Base-by-base conservation (phyloP, 2,329 filamentous ascomycete genomes). In the Graphilbum fragrans region DNA sequence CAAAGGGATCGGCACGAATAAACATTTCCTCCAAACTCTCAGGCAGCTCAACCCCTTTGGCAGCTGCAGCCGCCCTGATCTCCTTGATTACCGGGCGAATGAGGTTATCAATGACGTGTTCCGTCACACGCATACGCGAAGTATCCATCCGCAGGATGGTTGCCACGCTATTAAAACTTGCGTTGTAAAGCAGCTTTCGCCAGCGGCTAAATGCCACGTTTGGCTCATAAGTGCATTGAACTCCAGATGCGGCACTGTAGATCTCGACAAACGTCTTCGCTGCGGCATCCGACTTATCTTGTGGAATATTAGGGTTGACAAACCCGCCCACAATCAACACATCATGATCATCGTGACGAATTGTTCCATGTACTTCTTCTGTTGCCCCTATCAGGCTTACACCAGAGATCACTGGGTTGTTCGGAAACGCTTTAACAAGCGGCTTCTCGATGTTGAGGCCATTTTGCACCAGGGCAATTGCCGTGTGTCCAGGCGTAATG, bases 201-300 rank as follows among this genome's bases (percentile, higher is more conserved):
- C 45, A 47, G 20, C 45, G 45, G 11, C 18, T 21, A 25, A 38
- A 45, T 12, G 23, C 35, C 6, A 43, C 41, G 21, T 45, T 36
- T 11, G 29, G 17, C 3, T 39, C 78, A 49, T 79, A 88, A 46
- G 76, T 74, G 1, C 77, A 82, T 0, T 81, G 84, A 14, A 82
- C 83, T 54, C 84, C 84, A 0, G 86, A 86, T 27, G 66, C 80
- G 0, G 84, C 84, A 1, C 82, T 86, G 55, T 92, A 93, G 35
- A 45, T 32, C 12, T 23, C 41, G 25, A 35, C 40, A 33, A 43
- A 43, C 3, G 20, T 27, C 22, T 29, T 14, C 7, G 41, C 41
- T 14, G 36, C 27, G 8, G 41, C 41, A 9, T 16, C 20, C 29
- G 35, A 27, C 11, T 14, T 20, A 6, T 34, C 41, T 1, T 29